Conservation (phyloP, 768 basidiomycete genomes). For the Trametopsis cervina region DNA sequence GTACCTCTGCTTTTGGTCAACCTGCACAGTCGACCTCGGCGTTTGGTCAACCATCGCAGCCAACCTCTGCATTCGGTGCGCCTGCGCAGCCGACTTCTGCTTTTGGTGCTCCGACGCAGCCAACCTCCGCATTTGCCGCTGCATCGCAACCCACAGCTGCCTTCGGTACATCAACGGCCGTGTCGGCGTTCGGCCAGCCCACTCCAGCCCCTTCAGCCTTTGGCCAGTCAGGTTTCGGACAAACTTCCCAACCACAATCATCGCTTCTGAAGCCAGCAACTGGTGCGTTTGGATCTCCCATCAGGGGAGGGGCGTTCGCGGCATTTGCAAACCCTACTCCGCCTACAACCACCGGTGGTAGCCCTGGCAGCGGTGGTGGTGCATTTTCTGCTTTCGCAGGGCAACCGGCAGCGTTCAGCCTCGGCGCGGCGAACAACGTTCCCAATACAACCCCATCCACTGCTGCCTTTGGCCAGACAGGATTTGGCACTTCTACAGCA, state of each 20-base stretch:
- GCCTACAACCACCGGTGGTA: constrained; percentile 10
- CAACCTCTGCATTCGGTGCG: constrained; percentile 31
- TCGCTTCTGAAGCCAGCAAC: constrained; percentile 19
- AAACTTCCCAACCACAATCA: constrained; percentile 18
- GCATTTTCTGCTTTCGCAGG: constrained; percentile 25
- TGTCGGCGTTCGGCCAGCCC: constrained; percentile 32
- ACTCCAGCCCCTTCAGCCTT: constrained; percentile 22
- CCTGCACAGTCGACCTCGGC: constrained; percentile 22
- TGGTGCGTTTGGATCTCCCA: constrained; percentile 33
- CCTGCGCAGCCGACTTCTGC: constrained; percentile 24
- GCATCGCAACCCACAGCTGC: constrained; percentile 10
- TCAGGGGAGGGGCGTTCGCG: constrained; percentile 45
- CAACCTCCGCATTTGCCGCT: constrained; percentile 23
- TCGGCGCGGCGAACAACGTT: constrained; percentile 15
- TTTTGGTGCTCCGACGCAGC: constrained; percentile 14
- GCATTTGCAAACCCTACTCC: constrained; percentile 25
- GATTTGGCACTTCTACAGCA: constrained; percentile 13
- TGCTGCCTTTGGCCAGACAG: constrained; percentile 19
- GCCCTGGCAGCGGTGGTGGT: constrained; percentile 8
- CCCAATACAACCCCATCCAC: constrained; percentile 7
- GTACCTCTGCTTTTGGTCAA: constrained; percentile 21
- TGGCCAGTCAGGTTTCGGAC: constrained; percentile 20
- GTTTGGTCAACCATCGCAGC: constrained; percentile 14
- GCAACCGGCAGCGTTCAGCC: constrained; percentile 21
- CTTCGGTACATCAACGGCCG: constrained; percentile 13